Evolutionary conservation across 2,329 filamentous ascomycete genomes (phyloP), one percentile per base, ranked within the genome.

Genomic region (Fusarium austroafricanum): DNA sequence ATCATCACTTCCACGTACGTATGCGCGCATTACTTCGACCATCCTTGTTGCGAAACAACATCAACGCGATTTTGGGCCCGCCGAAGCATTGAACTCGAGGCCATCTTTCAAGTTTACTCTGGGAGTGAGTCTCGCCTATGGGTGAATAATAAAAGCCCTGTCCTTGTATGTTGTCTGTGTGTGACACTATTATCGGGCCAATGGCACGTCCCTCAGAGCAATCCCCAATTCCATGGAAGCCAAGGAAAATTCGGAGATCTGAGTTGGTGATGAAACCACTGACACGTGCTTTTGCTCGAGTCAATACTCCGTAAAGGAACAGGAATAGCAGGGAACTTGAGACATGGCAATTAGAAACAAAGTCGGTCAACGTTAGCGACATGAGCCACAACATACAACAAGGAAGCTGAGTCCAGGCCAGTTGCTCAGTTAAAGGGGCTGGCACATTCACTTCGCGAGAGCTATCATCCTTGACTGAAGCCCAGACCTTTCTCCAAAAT

Each of bases 121-220:
- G 23, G 28, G 29, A 29, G 26, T 55, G 26, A 28, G 45, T 18
- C 37, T 43, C 42, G 31, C 26, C 38, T 58, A 42, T 35, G 55
- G 14, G 40, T 37, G 17, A 46, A 28, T 23, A 40, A 28, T 23
- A 40, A 44, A 28, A 20, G 23, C 43, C 64, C 28, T 64, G 59
- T 59, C 65, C 65, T 47, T 64, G 60, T 57, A 21, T 18, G 21
- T 20, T 49, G 40, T 47, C 35, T 37, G n/a, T 45, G 43, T n/a
- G 51, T 52, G 33, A 35, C 37, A 43, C 26, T 57, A 31, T 40
- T 67, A 70, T 70, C 62, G 49, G 35, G 39, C 66, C 66, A 69
- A 69, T 69, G 40, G 28, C 33, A 59, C 15, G 40, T 5, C 38
- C 14, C 20, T 17, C 15, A 58, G 59, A 52, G 21, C 33, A 55